phyloP scores from a whole-genome alignment of 495 filamentous ascomycete genomes.

The Rostrohypoxylon terebratum region DNA sequence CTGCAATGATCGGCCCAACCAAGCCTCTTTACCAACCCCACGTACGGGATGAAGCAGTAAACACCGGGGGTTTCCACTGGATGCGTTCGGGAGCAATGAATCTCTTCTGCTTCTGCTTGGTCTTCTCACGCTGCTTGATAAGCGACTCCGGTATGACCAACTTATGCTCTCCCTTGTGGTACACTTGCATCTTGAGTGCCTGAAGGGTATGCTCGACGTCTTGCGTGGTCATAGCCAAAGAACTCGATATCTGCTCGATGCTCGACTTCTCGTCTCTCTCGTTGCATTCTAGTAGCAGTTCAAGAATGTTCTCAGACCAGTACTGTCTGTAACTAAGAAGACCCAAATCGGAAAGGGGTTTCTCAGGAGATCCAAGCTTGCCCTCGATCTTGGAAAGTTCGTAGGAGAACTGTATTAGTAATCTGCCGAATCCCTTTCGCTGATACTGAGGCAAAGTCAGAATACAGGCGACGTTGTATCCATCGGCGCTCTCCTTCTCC shows the following conservation, averaged over 20 bases:
- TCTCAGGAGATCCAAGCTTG: conserved; percentile 95
- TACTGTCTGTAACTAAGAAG: conserved; percentile 93
- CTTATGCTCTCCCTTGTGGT: conserved; percentile 93
- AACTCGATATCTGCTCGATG: conserved; percentile 80
- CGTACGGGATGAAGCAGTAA: conserved; percentile 86
- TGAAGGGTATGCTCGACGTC: conserved; percentile 95
- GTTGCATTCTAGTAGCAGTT: conserved; percentile 75
- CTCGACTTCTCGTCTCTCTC: conserved; percentile 74
- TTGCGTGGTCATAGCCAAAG: conserved; percentile 92
- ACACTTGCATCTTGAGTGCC: conserved; percentile 92
- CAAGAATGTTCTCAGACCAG: conserved; percentile 94
- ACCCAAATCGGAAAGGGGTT: conserved; percentile 93
- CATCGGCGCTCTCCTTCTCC: conserved; percentile 95
- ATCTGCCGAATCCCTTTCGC: conserved; percentile 88
- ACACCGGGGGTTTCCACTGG: conserved; percentile 96
- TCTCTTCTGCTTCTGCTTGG: conserved; percentile 76
- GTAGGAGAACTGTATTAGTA: conserved; percentile 97
- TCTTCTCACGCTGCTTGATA: conserved; percentile 77
- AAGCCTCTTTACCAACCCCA: conserved; percentile 85
- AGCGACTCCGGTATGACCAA: conserved; percentile 82
- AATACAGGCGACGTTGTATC: conserved; percentile 98
- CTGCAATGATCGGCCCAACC: background rate
- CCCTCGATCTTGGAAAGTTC: conserved; percentile 95
- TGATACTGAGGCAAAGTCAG: conserved; percentile 96
- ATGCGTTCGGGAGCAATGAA: conserved; percentile 81